phyloP scores from a whole-genome alignment of 2,329 filamentous ascomycete genomes.

The Fusarium oxysporum region DNA sequence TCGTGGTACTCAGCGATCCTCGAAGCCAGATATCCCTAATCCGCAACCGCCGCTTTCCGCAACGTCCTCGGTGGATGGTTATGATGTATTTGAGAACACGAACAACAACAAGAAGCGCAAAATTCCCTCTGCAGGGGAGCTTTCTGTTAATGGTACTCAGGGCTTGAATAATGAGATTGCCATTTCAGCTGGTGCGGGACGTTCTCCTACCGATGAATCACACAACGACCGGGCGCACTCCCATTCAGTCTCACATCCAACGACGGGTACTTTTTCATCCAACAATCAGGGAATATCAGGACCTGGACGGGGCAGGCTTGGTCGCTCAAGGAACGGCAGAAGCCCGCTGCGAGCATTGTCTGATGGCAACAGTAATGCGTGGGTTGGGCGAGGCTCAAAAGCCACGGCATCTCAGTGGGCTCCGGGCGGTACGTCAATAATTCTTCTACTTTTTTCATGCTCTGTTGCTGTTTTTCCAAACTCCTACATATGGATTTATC shows the following conservation, averaged over 20 bases:
- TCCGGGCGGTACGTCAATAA: constrained; percentile 57
- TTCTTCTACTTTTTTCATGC: neutral
- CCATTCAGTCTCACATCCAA: constrained; percentile 45
- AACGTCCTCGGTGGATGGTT: constrained; percentile 81
- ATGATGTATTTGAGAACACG: constrained; percentile 97
- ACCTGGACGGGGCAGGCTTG: constrained; percentile 84
- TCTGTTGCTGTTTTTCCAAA: neutral
- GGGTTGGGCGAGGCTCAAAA: constrained; percentile 63
- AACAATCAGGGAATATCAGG: constrained; percentile 76
- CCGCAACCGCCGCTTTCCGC: constrained; percentile 73
- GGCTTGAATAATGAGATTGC: constrained; percentile 52
- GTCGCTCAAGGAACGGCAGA: constrained; percentile 72
- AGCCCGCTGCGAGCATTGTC: constrained; percentile 71
- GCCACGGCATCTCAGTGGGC: constrained; percentile 59
- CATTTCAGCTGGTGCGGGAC: constrained; percentile 36
- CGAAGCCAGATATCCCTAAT: constrained; percentile 59
- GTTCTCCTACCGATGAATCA: constrained; percentile 48
- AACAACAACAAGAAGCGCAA: constrained; percentile 99
- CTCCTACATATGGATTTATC: neutral
- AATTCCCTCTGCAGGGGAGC: constrained; percentile 88
- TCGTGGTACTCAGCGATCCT: constrained; percentile 56
- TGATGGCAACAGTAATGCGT: constrained; percentile 68
- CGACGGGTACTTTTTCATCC: constrained; percentile 64
- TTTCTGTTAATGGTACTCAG: constrained; percentile 60
- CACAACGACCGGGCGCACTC: constrained; percentile 42